Base-by-base conservation (phyloP, 495 filamentous ascomycete species). In the Viridothelium virens region DNA sequence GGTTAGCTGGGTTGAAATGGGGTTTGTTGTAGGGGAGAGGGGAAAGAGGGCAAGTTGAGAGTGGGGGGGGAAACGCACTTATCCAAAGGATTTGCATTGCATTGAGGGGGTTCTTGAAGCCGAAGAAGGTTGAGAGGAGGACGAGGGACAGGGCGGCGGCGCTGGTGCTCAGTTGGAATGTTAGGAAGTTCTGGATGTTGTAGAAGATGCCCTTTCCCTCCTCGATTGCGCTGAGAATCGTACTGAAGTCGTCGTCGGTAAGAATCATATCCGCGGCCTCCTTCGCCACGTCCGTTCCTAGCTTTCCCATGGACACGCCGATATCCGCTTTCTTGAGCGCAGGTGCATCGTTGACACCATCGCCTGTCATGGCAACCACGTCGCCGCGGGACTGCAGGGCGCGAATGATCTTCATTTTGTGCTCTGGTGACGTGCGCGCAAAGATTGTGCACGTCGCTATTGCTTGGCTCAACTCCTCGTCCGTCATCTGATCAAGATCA, bases 21-120 rank as follows among this genome's bases (percentile, higher is more conserved):
- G 36, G 65, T 73, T 63, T 73, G 77, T 62, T 62, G 64, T n/a
- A 63, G 10, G 62, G 12, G 46, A 25, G 14, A 61, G 44, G 38
- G 12, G 16, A 36, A n/a, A 7, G 33, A 68, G 46, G 56, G 38
- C 4, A 64, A 59, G n/a, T 10, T 12, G 44, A 46, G 10, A n/a
- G 38, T n/a, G 62, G 63, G 47, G 16, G 63, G 66, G 37, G 38
- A 16, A 33, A 85, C 90, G 78, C 79, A 97, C 93, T 98, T 71
- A 98, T 97, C 94, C 94, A 98, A 56, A 98, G 82, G 75, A 98
- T 98, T 78, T 98, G 94, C 93, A 97, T 98, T 41, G 94, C 91
- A 73, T 98, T 98, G 38, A 98, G 80, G 48, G 94, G 94, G 69
- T 92, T 96, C 74, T 89, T 90, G 79, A 95, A 91, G 16, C 94